Conservation (phyloP, 768 basidiomycete genomes). For the Lactifluus piperatus region DNA sequence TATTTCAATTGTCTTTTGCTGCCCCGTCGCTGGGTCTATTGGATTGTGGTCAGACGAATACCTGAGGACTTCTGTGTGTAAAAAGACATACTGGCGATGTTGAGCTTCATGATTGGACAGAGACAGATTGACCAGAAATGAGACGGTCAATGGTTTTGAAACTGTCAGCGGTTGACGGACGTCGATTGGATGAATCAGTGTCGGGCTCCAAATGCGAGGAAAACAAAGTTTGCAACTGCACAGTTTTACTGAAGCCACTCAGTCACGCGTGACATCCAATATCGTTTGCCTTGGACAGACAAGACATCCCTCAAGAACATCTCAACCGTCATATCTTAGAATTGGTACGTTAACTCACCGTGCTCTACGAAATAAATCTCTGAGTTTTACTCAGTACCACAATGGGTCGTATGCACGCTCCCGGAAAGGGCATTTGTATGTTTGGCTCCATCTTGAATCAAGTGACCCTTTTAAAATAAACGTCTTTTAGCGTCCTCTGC, state of each 20-base stretch:
- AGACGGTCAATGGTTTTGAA: slow-evolving; percentile 26
- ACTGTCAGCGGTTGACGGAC: slow-evolving; percentile 35
- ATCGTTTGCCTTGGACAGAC: too few relatives aligned
- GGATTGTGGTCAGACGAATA: not conserved
- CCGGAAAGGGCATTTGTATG: slow-evolving; percentile 99
- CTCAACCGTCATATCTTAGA: slow-evolving; percentile 29
- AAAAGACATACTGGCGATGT: slow-evolving; percentile 78
- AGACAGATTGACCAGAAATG: not conserved
- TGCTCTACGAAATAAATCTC: slow-evolving; percentile 10
- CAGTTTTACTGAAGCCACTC: slow-evolving; percentile 35
- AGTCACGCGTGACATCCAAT: slow-evolving; percentile 28
- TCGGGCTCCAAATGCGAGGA: slow-evolving; percentile 17
- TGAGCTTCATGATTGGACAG: slow-evolving; percentile 79
- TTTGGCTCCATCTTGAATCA: not conserved
- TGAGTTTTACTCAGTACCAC: slow-evolving; percentile 24
- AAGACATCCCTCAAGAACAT: slow-evolving; percentile 17
- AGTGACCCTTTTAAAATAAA: slow-evolving; percentile 3
- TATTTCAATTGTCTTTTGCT: slow-evolving; percentile 92
- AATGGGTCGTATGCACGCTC: slow-evolving; percentile 99
- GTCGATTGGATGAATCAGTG: slow-evolving; percentile 26
- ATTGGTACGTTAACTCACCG: slow-evolving; percentile 27
- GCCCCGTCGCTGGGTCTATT: slow-evolving; percentile 90
- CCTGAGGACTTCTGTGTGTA: not conserved
- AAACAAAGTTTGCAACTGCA: slow-evolving; percentile 58
- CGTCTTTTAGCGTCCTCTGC: slow-evolving; percentile 70